phyloP scores from a whole-genome alignment of 1,284 basidiomycete genomes.

The Fistulina hepatica region DNA sequence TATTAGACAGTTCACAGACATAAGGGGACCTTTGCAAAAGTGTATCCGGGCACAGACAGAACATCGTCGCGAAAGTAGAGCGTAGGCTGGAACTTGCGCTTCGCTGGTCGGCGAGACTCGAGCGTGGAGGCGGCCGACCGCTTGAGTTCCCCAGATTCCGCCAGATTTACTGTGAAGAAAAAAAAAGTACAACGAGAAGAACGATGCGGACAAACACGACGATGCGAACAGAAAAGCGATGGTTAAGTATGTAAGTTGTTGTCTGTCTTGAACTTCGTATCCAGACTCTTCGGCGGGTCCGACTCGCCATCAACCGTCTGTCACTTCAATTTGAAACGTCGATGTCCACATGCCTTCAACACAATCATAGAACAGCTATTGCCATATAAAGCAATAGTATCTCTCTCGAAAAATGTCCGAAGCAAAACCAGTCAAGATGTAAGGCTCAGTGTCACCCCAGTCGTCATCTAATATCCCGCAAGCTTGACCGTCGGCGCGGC shows the following conservation, averaged over 20 bases:
- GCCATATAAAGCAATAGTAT: neutral
- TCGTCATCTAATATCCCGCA: constrained; percentile 4
- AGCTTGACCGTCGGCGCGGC: constrained; percentile 86
- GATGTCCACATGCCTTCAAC: too few relatives aligned
- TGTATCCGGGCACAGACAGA: constrained; percentile 55
- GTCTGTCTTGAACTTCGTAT: too few relatives aligned
- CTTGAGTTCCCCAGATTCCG: neutral
- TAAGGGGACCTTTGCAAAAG: constrained; percentile 49
- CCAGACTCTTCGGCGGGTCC: too few relatives aligned
- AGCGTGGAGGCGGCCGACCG: constrained; percentile 3
- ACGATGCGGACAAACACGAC: too few relatives aligned
- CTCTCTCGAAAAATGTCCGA: too few relatives aligned
- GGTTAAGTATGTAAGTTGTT: too few relatives aligned
- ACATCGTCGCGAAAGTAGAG: constrained; percentile 42
- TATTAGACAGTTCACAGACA: constrained; percentile 1
- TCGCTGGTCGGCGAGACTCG: constrained; percentile 21
- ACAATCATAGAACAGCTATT: too few relatives aligned
- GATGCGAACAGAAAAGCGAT: too few relatives aligned
- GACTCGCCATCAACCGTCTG: too few relatives aligned
- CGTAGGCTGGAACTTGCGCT: constrained; percentile 37
- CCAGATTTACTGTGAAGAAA: too few relatives aligned
- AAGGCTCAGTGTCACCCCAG: neutral
- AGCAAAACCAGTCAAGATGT: neutral
- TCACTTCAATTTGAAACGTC: too few relatives aligned
- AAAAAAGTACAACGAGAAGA: too few relatives aligned